phyloP scores from a whole-genome alignment of 2,329 filamentous ascomycete species.

The Trichoderma aggressivum region DNA sequence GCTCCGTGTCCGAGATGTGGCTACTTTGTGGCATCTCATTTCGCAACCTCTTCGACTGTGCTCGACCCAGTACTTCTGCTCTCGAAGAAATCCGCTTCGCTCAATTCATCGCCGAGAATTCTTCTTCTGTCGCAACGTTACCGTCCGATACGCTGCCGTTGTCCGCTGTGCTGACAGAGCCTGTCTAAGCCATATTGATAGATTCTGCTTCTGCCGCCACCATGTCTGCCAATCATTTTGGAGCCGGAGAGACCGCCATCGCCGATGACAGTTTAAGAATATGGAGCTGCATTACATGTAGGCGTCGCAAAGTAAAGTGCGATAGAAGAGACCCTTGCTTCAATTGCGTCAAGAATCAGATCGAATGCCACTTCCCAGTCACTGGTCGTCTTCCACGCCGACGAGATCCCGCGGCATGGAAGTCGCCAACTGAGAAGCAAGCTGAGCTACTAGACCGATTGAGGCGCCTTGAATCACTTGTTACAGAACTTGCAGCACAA shows the following conservation, averaged over 20 bases:
- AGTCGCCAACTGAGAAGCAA: neutral
- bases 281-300: neutral
- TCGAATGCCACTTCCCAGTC: neutral
- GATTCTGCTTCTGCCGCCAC: neutral
- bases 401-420: neutral
- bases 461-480: conserved; percentile 31
- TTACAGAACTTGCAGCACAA: conserved; percentile 19
- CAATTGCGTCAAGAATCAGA: neutral
- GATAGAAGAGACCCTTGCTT: neutral
- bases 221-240: neutral
- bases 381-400: neutral
- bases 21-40: neutral
- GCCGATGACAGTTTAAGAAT: neutral
- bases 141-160: neutral
- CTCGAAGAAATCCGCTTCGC: neutral
- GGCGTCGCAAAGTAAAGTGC: neutral
- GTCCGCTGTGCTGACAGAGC: neutral
- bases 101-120: neutral
- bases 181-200: neutral
- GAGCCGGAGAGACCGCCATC: neutral
- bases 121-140: neutral
- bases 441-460: neutral
- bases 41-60: neutral
- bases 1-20: neutral
- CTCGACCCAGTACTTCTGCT: neutral